phyloP scores from a whole-genome alignment of 2,329 filamentous ascomycete species.

The Fusarium hostae region DNA sequence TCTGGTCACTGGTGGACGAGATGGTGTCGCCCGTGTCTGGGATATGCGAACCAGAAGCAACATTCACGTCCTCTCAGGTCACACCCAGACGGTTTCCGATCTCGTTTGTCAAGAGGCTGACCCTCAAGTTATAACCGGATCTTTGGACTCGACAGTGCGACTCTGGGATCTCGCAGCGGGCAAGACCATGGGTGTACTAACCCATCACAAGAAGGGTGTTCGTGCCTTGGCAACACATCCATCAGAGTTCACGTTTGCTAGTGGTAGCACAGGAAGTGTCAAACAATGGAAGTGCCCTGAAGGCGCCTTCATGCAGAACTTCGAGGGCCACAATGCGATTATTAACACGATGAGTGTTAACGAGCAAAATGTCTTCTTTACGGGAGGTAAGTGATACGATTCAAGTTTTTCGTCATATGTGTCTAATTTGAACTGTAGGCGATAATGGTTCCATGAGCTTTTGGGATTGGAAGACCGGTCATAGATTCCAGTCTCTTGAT shows the following conservation, averaged over 20 bases:
- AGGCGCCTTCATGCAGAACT: constrained; percentile 99
- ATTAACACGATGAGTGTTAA: constrained; percentile 96
- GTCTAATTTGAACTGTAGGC: constrained; percentile 50
- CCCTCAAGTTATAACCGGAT: constrained; percentile 93
- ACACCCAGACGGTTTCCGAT: constrained; percentile 89
- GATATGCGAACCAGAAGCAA: constrained; percentile 98
- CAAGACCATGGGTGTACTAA: constrained; percentile 95
- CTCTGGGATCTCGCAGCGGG: constrained; percentile 96
- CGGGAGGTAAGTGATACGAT: constrained; percentile 67
- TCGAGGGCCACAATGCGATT: constrained; percentile 94
- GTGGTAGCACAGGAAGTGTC: constrained; percentile 89
- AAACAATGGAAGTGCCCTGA: constrained; percentile 99
- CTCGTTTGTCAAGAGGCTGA: constrained; percentile 95
- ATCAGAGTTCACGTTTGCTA: constrained; percentile 95
- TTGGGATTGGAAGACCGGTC: constrained; percentile 98
- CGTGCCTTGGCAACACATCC: constrained; percentile 86
- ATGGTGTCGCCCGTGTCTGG: constrained; percentile 96
- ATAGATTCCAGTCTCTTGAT: constrained; percentile 89
- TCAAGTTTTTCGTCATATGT: too few relatives aligned
- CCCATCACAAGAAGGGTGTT: constrained; percentile 98
- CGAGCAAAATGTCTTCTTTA: constrained; percentile 94
- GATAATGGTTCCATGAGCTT: constrained; percentile 98
- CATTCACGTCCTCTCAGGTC: constrained; percentile 90
- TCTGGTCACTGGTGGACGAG: constrained; percentile 91
- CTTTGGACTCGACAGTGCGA: constrained; percentile 88